Evolutionary conservation across 2,329 filamentous ascomycete genomes (phyloP).

Genomic region (Sporothrix mexicana): DNA sequence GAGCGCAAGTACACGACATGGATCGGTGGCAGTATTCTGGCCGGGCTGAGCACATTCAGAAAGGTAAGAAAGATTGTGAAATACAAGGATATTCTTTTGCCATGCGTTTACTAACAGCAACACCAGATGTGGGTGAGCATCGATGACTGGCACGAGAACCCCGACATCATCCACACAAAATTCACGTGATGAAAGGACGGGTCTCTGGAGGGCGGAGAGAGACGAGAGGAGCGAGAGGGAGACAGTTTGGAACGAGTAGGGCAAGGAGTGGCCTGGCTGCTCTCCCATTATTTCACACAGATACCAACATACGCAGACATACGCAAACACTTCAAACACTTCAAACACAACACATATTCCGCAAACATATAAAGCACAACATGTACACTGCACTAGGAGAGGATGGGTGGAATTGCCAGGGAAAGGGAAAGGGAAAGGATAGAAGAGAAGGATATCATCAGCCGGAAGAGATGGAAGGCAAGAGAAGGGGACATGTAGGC

Average conservation of each 20-base stretch:
- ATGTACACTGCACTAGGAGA: conserved; percentile 11
- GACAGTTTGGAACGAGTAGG: background rate
- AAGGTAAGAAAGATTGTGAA: conserved; percentile 67
- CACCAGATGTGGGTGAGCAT: conserved; percentile 98
- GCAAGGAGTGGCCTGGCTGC: background rate
- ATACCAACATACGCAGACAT: background rate
- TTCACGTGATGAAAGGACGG: conserved; percentile 71
- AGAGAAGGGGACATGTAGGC: background rate
- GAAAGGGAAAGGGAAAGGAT: background rate
- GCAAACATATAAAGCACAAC: conserved; percentile 1
- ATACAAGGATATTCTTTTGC: background rate
- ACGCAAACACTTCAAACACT: conserved; percentile 1
- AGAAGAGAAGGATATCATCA: conserved; percentile 11
- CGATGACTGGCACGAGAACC: conserved; percentile 99
- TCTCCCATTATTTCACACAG: background rate
- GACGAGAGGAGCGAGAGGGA: background rate
- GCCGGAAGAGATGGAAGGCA: background rate
- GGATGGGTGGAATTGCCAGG: background rate
- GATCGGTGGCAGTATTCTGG: conserved; percentile 97
- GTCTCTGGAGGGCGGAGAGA: background rate
- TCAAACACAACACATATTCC: background rate
- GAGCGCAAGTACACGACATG: conserved; percentile 99
- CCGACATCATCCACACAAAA: conserved; percentile 97
- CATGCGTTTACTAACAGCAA: conserved; percentile 12
- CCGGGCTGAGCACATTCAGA: conserved; percentile 95